Evolutionary conservation across 2,329 filamentous ascomycete genomes (phyloP).

Genomic region (Tolypocladium nubicola): DNA sequence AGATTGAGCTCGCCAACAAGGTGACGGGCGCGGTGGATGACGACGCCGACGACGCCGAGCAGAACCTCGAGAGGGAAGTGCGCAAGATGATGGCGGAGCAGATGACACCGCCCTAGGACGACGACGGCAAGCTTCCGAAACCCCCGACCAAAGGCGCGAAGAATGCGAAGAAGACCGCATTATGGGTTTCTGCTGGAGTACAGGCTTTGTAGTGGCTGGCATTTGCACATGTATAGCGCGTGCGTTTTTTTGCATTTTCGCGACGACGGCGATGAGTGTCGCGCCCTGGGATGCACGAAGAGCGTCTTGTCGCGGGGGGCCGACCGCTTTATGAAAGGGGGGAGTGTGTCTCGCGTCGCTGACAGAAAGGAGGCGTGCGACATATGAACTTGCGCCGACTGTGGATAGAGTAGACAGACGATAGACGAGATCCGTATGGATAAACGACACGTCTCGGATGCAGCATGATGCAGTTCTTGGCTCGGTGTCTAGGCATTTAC

Average conservation of each 20-base stretch:
- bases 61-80: conserved; percentile 32
- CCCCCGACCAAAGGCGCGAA: not conserved
- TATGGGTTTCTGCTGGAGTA: not conserved
- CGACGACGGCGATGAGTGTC: not conserved
- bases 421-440: not conserved
- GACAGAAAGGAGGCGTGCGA: not conserved
- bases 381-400: not conserved
- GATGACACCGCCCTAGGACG: conserved; percentile 27
- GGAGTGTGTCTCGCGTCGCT: not conserved
- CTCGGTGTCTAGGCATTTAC: not conserved
- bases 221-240: not conserved
- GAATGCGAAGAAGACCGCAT: not conserved
- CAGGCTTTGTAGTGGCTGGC: not conserved
- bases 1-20: conserved; percentile 71
- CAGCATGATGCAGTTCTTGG: not conserved
- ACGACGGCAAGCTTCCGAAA: conserved; percentile 5
- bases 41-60: conserved; percentile 18
- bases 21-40: conserved; percentile 33
- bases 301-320: not conserved
- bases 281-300: not conserved
- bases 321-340: not conserved
- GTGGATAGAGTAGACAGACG: not conserved
- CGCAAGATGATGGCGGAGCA: conserved; percentile 30
- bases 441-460: not conserved
- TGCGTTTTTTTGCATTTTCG: not conserved